Conservation (phyloP, 2,329 filamentous ascomycete species). For the Amesomyces nigricolor region DNA sequence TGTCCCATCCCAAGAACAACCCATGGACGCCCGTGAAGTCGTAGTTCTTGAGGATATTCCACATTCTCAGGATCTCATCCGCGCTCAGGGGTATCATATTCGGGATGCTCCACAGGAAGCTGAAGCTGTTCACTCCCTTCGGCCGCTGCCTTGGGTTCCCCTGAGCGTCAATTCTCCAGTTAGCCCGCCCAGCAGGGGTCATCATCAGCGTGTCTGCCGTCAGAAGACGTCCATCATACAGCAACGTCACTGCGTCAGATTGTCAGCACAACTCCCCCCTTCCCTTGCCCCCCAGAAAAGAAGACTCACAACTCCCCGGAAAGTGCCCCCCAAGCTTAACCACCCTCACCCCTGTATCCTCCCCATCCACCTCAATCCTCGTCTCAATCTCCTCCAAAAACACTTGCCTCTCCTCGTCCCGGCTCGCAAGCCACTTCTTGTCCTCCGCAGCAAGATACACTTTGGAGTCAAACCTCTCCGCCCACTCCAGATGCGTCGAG, state of each 20-base stretch:
- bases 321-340: slow-evolving; percentile 77
- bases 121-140: slow-evolving; percentile 47
- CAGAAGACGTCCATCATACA: slow-evolving; percentile 58
- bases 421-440: slow-evolving; percentile 53
- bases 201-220: slow-evolving; percentile 73
- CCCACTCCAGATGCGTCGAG: slow-evolving; percentile 71
- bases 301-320: slow-evolving; percentile 52
- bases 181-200: slow-evolving; percentile 52
- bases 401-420: slow-evolving; percentile 37
- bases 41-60: slow-evolving; percentile 56
- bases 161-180: slow-evolving; percentile 41
- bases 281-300: too few relatives aligned
- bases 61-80: slow-evolving; percentile 60
- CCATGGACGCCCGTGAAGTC: slow-evolving; percentile 64
- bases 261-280: background rate
- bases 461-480: slow-evolving; percentile 59
- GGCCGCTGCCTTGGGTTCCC: slow-evolving; percentile 36
- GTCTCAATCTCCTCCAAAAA: slow-evolving; percentile 41
- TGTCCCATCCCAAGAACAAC: slow-evolving; percentile 58
- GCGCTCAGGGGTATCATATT: slow-evolving; percentile 68
- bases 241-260: slow-evolving; percentile 46
- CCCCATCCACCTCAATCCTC: slow-evolving; percentile 35
- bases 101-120: slow-evolving; percentile 73
- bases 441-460: slow-evolving; percentile 66
- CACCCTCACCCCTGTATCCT: slow-evolving; percentile 47